Conservation (phyloP, 2,329 filamentous ascomycete species). For the Paraconiothyrium sp. region DNA sequence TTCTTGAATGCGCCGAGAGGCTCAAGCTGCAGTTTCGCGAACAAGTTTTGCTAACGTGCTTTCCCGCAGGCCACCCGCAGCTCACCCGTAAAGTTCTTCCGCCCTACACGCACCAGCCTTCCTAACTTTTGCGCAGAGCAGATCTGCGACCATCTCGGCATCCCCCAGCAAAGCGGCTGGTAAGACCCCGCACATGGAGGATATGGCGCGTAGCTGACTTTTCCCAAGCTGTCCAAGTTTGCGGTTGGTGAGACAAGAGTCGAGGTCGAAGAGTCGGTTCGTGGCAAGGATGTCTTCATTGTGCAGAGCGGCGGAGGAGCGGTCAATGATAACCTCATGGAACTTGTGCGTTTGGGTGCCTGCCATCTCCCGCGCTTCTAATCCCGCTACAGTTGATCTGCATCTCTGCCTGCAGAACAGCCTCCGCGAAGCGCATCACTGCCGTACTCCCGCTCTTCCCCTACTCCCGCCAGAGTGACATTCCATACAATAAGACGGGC, state of each 20-base stretch:
- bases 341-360: slow-evolving; percentile 56
- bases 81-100: slow-evolving; percentile 17
- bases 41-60: slow-evolving; percentile 9
- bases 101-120: slow-evolving; percentile 13
- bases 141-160: slow-evolving; percentile 88
- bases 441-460: slow-evolving; percentile 95
- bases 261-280: slow-evolving; percentile 95
- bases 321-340: slow-evolving; percentile 96
- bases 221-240: slow-evolving; percentile 77
- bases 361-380: slow-evolving; percentile 36
- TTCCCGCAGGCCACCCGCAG: slow-evolving; percentile 19
- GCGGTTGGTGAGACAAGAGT: slow-evolving; percentile 94
- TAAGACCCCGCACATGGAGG: slow-evolving; percentile 4
- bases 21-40: neutral
- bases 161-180: slow-evolving; percentile 81
- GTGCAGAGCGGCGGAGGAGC: slow-evolving; percentile 92
- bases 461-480: slow-evolving; percentile 94
- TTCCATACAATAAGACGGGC: slow-evolving; percentile 95
- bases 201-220: slow-evolving; percentile 11
- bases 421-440: slow-evolving; percentile 90
- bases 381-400: slow-evolving; percentile 74
- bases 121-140: slow-evolving; percentile 45
- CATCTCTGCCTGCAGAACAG: slow-evolving; percentile 96
- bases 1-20: neutral
- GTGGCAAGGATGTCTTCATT: slow-evolving; percentile 97